Evolutionary conservation across 179 eudicot species (phyloP).

Genomic region (Pouteria campechiana): DNA sequence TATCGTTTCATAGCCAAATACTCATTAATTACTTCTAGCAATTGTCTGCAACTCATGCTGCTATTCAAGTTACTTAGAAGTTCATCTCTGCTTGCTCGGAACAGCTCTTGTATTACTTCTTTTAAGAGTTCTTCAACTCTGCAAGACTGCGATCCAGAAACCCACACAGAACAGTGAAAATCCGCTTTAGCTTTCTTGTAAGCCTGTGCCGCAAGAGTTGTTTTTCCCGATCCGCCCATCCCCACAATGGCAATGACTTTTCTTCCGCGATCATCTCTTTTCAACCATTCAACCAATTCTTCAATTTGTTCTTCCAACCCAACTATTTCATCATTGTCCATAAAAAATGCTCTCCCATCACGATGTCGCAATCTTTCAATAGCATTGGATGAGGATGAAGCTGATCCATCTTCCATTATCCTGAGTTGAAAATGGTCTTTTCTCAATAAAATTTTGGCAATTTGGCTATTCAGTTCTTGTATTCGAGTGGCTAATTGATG

Average conservation of each 20-base stretch:
- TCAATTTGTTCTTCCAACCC: slow-evolving; percentile 1
- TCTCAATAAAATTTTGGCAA: slow-evolving; percentile 14
- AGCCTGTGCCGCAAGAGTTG: slow-evolving; percentile 16
- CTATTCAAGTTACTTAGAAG: not conserved
- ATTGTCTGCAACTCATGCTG: not conserved
- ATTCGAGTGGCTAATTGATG: slow-evolving; percentile 8
- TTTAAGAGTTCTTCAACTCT: not conserved
- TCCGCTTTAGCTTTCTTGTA: slow-evolving; percentile 9
- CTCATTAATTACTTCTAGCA: not conserved
- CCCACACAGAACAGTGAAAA: slow-evolving; percentile 22
- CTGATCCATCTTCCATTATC: slow-evolving; percentile 1
- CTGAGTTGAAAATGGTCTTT: slow-evolving; percentile 13
- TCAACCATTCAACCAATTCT: not conserved
- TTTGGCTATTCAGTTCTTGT: slow-evolving; percentile 9
- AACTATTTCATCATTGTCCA: not conserved
- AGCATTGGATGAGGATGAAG: too few relatives aligned
- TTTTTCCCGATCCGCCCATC: slow-evolving; percentile 21
- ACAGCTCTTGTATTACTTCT: slow-evolving; percentile 10
- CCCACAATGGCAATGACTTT: slow-evolving; percentile 17
- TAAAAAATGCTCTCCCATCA: not conserved
- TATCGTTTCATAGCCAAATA: slow-evolving; percentile 10
- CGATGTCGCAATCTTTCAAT: not conserved
- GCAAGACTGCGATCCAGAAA: slow-evolving; percentile 9
- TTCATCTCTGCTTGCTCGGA: slow-evolving; percentile 3
- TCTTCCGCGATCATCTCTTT: not conserved